Percentiles rank a stretch among this genome's conserved stretches.
phyloP scores from a whole-genome alignment of 192 early-diverging fungal species.

The Coemansia sp. region DNA sequence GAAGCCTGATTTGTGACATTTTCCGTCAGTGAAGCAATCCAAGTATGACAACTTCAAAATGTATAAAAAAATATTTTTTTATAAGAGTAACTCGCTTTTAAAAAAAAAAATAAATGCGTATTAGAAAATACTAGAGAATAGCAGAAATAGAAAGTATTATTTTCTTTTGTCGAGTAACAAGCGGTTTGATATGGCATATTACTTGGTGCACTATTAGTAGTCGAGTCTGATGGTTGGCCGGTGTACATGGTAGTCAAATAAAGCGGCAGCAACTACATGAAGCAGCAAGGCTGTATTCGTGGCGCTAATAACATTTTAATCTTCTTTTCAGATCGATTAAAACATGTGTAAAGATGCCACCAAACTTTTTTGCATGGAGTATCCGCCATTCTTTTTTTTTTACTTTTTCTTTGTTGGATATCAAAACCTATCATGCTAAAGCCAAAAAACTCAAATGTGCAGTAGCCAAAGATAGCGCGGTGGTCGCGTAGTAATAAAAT shows the following conservation, averaged over 20 bases:
- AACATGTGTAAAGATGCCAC: not conserved
- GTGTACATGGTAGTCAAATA: not conserved
- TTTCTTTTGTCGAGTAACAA: not conserved
- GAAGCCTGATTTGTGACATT: constrained; percentile 48
- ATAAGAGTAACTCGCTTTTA: not conserved
- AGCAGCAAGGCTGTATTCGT: not conserved
- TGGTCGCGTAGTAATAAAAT: not conserved
- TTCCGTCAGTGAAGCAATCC: not conserved
- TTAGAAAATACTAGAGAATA: not conserved
- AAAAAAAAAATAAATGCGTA: not conserved
- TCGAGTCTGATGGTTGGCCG: not conserved
- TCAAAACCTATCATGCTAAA: not conserved
- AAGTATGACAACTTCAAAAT: not conserved
- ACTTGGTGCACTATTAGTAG: not conserved
- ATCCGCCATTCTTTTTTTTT: not conserved
- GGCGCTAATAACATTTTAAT: not conserved
- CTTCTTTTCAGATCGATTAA: not conserved
- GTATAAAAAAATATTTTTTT: not conserved
- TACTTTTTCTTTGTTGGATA: not conserved
- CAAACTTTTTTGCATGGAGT: not conserved
- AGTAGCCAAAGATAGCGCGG: not conserved
- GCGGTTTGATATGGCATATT: constrained; percentile 1
- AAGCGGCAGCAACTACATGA: not conserved
- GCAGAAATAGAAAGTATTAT: constrained; percentile 1
- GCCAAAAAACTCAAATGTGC: not conserved